Conservation (phyloP, 2,329 filamentous ascomycete genomes). For the Alternaria rosae region DNA sequence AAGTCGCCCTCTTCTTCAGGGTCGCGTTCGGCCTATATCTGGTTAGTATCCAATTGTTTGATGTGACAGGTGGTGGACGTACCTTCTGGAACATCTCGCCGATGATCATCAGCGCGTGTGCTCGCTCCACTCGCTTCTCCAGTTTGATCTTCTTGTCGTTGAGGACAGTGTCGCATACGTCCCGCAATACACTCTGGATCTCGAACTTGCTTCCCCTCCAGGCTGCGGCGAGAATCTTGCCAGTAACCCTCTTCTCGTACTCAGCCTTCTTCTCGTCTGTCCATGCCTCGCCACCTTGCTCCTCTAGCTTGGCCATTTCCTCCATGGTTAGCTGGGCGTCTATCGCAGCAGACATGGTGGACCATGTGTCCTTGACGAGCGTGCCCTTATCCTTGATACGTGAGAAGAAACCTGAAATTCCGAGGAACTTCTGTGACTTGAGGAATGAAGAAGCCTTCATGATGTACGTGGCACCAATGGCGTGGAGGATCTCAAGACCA, state of each 20-base stretch:
- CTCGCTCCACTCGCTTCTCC: slow-evolving; percentile 87
- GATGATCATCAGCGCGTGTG: slow-evolving; percentile 85
- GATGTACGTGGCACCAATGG: slow-evolving; percentile 89
- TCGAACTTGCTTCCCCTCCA: slow-evolving; percentile 98
- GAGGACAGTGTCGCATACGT: slow-evolving; percentile 90
- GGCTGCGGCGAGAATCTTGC: slow-evolving; percentile 95
- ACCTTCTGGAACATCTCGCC: slow-evolving; percentile 91
- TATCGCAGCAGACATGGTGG: slow-evolving; percentile 93
- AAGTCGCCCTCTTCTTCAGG: slow-evolving; percentile 98
- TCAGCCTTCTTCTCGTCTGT: slow-evolving; percentile 96
- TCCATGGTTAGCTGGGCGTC: slow-evolving; percentile 99
- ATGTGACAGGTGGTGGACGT: slow-evolving; percentile 40
- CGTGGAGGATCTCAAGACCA: slow-evolving; percentile 93
- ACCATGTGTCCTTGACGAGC: slow-evolving; percentile 98
- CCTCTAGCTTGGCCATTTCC: slow-evolving; percentile 96
- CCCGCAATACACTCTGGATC: slow-evolving; percentile 92
- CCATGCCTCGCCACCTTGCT: slow-evolving; percentile 95
- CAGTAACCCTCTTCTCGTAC: slow-evolving; percentile 93
- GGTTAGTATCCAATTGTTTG: neutral
- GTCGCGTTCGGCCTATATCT: slow-evolving; percentile 76
- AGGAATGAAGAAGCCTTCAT: slow-evolving; percentile 86
- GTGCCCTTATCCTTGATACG: slow-evolving; percentile 96
- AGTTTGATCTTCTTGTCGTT: slow-evolving; percentile 80
- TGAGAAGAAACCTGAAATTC: slow-evolving; percentile 93
- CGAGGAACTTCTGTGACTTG: slow-evolving; percentile 95